Conservation (phyloP, 257 asterid genomes). For the Anisodus tanguticus region DNA sequence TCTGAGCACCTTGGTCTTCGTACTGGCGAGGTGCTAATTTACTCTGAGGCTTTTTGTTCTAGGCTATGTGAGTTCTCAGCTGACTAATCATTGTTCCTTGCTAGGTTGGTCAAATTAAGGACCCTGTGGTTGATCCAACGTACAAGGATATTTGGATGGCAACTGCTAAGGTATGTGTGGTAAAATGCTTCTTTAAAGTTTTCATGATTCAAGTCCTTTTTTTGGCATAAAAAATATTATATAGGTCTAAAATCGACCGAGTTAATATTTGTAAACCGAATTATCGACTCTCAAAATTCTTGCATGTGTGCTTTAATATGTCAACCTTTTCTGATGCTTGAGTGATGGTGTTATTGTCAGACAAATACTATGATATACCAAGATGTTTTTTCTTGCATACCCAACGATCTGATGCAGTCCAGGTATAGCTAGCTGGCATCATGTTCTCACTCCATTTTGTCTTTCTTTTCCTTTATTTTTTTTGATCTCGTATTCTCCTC, state of each 20-base stretch:
- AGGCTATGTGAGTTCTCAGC: neutral
- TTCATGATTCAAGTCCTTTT: neutral
- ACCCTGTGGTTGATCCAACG: conserved; percentile 83
- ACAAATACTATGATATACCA: conserved; percentile 85
- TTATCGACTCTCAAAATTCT: neutral
- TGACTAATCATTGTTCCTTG: conserved; percentile 27
- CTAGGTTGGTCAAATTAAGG: conserved; percentile 70
- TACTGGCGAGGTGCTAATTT: conserved; percentile 61
- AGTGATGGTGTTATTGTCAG: conserved; percentile 50
- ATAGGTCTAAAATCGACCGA: neutral
- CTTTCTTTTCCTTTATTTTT: conserved; percentile 23
- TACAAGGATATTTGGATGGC: conserved; percentile 96
- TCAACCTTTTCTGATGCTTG: conserved; percentile 14
- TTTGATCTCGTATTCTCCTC: neutral
- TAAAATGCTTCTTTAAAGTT: conserved; percentile 22
- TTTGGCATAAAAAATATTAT: neutral
- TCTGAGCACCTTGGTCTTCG: conserved; percentile 95
- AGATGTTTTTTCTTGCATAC: conserved; percentile 91
- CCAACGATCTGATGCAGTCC: conserved; percentile 85
- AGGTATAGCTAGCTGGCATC: conserved; percentile 53
- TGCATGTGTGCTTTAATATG: conserved; percentile 3
- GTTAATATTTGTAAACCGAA: neutral
- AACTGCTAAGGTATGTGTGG: conserved; percentile 78
- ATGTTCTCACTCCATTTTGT: conserved; percentile 27
- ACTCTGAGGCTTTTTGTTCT: conserved; percentile 29